Evolutionary conservation across 495 filamentous ascomycete species (phyloP), one percentile per base, ranked within the genome.

Genomic region (Penicillium manginii): DNA sequence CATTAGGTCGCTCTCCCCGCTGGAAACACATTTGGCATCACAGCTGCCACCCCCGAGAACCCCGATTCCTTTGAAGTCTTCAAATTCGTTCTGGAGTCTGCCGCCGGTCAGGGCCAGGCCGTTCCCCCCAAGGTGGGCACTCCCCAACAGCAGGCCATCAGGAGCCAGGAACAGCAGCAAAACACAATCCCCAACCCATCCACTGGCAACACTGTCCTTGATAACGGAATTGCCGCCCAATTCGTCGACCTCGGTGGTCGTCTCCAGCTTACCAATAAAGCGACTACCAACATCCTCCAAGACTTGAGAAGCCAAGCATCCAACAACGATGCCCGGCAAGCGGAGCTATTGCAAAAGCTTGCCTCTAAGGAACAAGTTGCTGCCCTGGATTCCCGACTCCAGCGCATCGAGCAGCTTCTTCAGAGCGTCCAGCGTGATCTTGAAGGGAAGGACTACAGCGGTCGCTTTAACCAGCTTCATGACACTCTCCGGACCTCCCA

Each of bases 1-100:
- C 17, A n/a, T 19, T n/a, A 87, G 83, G 81, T 97, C 60, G 73
- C 75, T 42, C 81, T 98, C 31, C 93, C 94, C 9, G 68, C 81
- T 7, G 90, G 89, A 64, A 96, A 98, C 74, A 84, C 84, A 71
- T 91, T 96, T 58, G 94, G 94, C 67, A 76, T 98, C 60, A 89
- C 89, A 2, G 94, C 93, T 32, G 90, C 89, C 4, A 92, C 91
- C 8, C 91, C 91, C 26, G 92, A 97, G 58, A 92, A 84, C 62
- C 91, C 94, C 0, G 94, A 98, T 71, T 96, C 91, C 26, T 96
- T 96, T 69, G 94, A 98, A 73, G 72, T 94, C 59, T 93, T 92
- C 80, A 96, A 93, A 64, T 84, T 98, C 65, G 76, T 90, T 37
- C 80, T 93, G 35, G 81, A 86, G 67, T 84, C 74, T 33, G 63